phyloP scores from a whole-genome alignment of 2,329 filamentous ascomycete genomes.

The Pestalotiopsis sp. region DNA sequence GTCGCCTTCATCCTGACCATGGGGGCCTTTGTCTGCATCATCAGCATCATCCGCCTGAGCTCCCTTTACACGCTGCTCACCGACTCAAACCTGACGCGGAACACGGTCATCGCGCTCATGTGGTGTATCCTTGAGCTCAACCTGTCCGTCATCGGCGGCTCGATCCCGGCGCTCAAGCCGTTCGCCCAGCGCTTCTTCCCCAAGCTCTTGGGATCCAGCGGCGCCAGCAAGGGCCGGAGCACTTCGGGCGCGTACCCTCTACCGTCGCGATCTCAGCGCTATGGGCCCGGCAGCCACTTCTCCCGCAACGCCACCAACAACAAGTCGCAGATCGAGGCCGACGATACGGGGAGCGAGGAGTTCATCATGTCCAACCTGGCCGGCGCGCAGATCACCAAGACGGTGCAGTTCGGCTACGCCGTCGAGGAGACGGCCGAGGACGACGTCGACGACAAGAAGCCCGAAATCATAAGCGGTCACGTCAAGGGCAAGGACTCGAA shows the following conservation, averaged over 20 bases:
- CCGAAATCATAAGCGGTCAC: background rate
- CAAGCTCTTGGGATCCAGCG: slow-evolving; percentile 16
- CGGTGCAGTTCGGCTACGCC: slow-evolving; percentile 18
- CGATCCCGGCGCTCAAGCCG: slow-evolving; percentile 26
- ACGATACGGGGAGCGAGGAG: slow-evolving; percentile 18
- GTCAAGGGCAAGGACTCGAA: background rate
- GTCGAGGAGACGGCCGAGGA: slow-evolving; percentile 8
- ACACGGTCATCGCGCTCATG: slow-evolving; percentile 23
- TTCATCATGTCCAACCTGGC: slow-evolving; percentile 17
- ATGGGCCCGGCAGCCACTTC: slow-evolving; percentile 12
- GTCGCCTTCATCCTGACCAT: slow-evolving; percentile 44
- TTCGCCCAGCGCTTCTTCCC: slow-evolving; percentile 24
- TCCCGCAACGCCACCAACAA: background rate
- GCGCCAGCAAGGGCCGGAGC: background rate
- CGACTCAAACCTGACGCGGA: slow-evolving; percentile 20
- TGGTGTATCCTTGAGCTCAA: slow-evolving; percentile 29
- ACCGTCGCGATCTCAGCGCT: background rate
- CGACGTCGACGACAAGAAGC: background rate
- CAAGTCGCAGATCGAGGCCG: slow-evolving; percentile 1
- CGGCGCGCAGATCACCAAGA: slow-evolving; percentile 16
- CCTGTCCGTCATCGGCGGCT: slow-evolving; percentile 28
- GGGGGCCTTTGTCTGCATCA: slow-evolving; percentile 24
- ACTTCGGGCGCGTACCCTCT: slow-evolving; percentile 7
- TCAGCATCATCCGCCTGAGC: slow-evolving; percentile 24
- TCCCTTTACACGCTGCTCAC: slow-evolving; percentile 19